Conservation (phyloP, 1,139 yeast species). For the Protomyces gravidus region DNA sequence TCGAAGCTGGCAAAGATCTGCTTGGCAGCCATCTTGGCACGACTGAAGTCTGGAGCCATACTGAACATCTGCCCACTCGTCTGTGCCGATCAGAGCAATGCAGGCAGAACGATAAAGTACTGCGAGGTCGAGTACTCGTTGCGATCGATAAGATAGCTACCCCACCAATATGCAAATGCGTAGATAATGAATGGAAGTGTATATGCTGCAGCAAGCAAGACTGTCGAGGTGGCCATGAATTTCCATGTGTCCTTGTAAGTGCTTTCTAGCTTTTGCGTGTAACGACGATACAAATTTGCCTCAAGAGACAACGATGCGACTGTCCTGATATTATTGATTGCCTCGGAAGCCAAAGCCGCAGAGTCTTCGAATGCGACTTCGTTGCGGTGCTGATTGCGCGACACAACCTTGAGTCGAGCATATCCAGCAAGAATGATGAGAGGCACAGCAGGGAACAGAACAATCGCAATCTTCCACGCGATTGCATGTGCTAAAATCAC, state of each 20-base stretch:
- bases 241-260: slow-evolving; percentile 41
- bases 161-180: slow-evolving; percentile 37
- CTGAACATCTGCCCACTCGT: slow-evolving; percentile 49
- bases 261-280: slow-evolving; percentile 50
- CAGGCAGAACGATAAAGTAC: slow-evolving; percentile 50
- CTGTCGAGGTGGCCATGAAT: neutral
- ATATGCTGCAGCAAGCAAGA: slow-evolving; percentile 36
- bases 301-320: slow-evolving; percentile 53
- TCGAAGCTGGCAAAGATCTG: slow-evolving; percentile 38
- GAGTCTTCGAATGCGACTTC: slow-evolving; percentile 46
- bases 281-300: slow-evolving; percentile 51
- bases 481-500: slow-evolving; percentile 56
- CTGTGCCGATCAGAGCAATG: slow-evolving; percentile 42
- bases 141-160: slow-evolving; percentile 33
- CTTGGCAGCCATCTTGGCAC: slow-evolving; percentile 54
- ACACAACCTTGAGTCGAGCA: slow-evolving; percentile 74
- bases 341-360: slow-evolving; percentile 51
- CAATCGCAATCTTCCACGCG: slow-evolving; percentile 60
- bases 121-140: slow-evolving; percentile 34
- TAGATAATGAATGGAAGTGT: slow-evolving; percentile 35
- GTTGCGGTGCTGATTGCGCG: slow-evolving; percentile 56
- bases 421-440: slow-evolving; percentile 62
- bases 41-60: slow-evolving; percentile 52
- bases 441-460: slow-evolving; percentile 56
- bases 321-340: slow-evolving; percentile 49